Evolutionary conservation across 108 stramenopile genomes (phyloP).

Genomic region (Aurantiochytrium sp.): DNA sequence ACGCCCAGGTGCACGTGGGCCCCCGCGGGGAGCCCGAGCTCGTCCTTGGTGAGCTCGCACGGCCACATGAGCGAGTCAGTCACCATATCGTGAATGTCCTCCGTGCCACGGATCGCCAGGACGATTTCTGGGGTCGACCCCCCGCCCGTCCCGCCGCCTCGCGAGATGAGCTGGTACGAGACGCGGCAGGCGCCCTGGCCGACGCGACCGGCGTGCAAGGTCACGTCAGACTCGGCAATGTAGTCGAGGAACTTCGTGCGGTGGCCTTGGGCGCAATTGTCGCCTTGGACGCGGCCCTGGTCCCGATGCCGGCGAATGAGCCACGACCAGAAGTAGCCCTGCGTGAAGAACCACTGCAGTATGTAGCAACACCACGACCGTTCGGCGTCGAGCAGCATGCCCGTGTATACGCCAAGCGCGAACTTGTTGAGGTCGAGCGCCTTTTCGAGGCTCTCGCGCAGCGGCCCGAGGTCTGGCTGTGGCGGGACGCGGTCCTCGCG

Average conservation of each 20-base stretch:
- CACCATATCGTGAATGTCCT: background rate
- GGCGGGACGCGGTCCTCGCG: background rate
- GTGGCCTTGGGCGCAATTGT: background rate
- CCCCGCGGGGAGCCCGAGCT: background rate
- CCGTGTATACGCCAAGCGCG: background rate
- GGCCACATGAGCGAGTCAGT: constrained; percentile 13
- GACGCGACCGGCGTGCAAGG: background rate
- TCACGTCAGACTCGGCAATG: background rate
- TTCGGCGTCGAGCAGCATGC: background rate
- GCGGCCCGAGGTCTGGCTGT: background rate
- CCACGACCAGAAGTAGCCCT: background rate
- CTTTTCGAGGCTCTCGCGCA: background rate
- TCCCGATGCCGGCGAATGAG: background rate
- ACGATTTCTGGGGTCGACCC: background rate
- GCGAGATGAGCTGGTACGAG: background rate
- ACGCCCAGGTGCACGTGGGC: background rate
- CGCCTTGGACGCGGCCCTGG: background rate
- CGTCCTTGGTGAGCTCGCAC: background rate
- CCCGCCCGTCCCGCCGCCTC: background rate
- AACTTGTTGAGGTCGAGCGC: constrained; percentile 1
- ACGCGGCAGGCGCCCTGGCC: constrained; percentile 5
- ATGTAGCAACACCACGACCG: background rate
- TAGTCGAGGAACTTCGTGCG: background rate
- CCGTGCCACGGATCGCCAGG: background rate
- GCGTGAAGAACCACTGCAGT: background rate